Base-by-base conservation (phyloP, 352 stramenopile species). In the Globisporangium solare region DNA sequence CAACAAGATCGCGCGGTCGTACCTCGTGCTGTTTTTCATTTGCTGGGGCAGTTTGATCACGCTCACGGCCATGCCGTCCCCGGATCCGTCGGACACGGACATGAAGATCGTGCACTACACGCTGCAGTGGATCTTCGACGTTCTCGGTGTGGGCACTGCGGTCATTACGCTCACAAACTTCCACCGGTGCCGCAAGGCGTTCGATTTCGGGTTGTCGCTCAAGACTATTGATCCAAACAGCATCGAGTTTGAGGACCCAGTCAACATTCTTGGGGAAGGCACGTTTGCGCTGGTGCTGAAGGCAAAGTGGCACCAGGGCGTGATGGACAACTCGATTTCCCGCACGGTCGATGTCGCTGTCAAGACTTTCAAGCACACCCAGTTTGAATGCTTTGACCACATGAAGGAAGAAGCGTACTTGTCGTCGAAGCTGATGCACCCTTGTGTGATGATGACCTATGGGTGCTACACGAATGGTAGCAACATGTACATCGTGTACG, bases 361-460 rank as follows among this genome's bases (percentile, higher is more conserved):
- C 14, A 92, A 92, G 68, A 89, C 79, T 8, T 92, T 90, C 66
- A 88, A 87, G 56, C 73, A 92, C 51, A 82, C 73, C 4, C 75
- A 88, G 47, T 86, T 89, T 21, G 79, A 89, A 54, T 85, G 73
- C 10, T 60, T 92, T 20, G 81, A 92, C 50, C 73, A 88, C 50
- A 84, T 90, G 58, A 89, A 92, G 51, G 82, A 92, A 51, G 82
- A 92, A 58, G 82, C 82, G 3, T 90, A 92, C 41, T 52, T 92
- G 24, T 86, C 82, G 35, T 92, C 79, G 7, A 86, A 87, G 53
- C 56, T 92, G 27, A 68, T 90, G 24, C 82, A 92, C 24, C 82
- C 79, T 18, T 89, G 79, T 52, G 78, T 92, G 22, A 92, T 92
- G 82, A 84, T 86, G 67, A 92, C 82, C 13, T 92, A 92, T 31